Evolutionary conservation across 495 filamentous ascomycete genomes (phyloP), one percentile per base, ranked within the genome.

Genomic region (Aspergillus affinis): DNA sequence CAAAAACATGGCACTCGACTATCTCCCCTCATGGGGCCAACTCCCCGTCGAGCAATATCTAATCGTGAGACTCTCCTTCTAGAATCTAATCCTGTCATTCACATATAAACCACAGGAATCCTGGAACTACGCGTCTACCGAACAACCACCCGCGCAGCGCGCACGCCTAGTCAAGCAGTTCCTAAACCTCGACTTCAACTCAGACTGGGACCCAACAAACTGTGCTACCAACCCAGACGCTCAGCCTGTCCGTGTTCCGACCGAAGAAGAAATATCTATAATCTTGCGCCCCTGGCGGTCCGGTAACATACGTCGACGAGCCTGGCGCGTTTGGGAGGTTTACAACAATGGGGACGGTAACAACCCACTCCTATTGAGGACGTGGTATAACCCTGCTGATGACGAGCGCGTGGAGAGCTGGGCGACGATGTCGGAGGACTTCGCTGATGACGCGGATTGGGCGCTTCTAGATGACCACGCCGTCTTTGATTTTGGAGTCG

Each of bases 211-310:
- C 17, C 60, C 55, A 19, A 52, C 36, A 19, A 5, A 7, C 27
- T 1, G 21, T 6, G 19, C 27, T 3, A 27, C 7, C 3, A 50
- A 54, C 15, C 23, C 17, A 2, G 20, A 46, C 9, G 13, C 27
- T 17, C 19, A 32, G 17, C 61, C 48, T 3, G 19, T 29, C 13
- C 59, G 54, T 19, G 53, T 17, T n/a, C 60, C 56, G 5, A 66
- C 64, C 1, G 26, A 21, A 13, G 53, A 57, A 8, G 60, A 62
- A 36, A 66, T 66, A 46, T 50, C 52, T 5, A 29, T 44, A 6
- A 60, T 66, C 45, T 57, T 66, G 18, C 57, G 49, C 6, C 64
- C 64, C 18, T 66, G 60, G 60, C 64, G 64, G 6, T 45, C 60
- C 0, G 46, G 54, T 36, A 26, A 45, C 36, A 27, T 65, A 8